Evolutionary conservation across 1,284 basidiomycete species (phyloP), one percentile per base, ranked within the genome.

Genomic region (Sporisorium graminicola): DNA sequence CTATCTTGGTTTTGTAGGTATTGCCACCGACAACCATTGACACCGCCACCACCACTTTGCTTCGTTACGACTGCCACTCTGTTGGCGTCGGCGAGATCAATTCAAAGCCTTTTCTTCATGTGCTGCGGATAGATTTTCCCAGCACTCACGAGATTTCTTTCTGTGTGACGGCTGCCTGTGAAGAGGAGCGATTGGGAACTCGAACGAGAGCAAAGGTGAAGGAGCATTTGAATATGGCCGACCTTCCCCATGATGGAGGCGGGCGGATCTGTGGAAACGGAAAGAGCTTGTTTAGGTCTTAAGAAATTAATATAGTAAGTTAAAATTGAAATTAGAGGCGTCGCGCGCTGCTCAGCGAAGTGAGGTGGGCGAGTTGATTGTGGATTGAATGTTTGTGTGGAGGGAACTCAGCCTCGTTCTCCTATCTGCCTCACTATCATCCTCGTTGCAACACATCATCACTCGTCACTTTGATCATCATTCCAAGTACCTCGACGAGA

Each of bases 11-110:
- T 13, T 58, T 65, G 49, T 53, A 26, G 55, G 56, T 53, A 57
- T 29, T 47, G 22, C 24, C 40, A 54, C 49, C 53, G 52, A 54
- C 50, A 20, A 37, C 20, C 31, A 52, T 14, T 22, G 31, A 13
- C 50, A 35, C 29, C 52, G 40, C 33, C 52, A 55, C 59, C 52
- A 62, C 59, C 44, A 51, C 31, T 53, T 42, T 44, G n/a, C 40
- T 54, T 35, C 43, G 35, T 27, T 31, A 26, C 13, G 56, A n/a
- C n/a, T 43, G 40, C 40, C 40, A 20, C n/a, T 43, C n/a, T 43
- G 5, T 50, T 20, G 49, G 18, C 49, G 18, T 37, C 33, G 35
- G 8, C 44, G 44, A 42, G 47, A 62, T 20, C 47, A 56, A 63
- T 40, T 20, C 24, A 31, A 56, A 49, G 24, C 18, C 20, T 26